Evolutionary conservation across 2,329 filamentous ascomycete genomes (phyloP).

Genomic region (Penicillium aurantiogriseum): DNA sequence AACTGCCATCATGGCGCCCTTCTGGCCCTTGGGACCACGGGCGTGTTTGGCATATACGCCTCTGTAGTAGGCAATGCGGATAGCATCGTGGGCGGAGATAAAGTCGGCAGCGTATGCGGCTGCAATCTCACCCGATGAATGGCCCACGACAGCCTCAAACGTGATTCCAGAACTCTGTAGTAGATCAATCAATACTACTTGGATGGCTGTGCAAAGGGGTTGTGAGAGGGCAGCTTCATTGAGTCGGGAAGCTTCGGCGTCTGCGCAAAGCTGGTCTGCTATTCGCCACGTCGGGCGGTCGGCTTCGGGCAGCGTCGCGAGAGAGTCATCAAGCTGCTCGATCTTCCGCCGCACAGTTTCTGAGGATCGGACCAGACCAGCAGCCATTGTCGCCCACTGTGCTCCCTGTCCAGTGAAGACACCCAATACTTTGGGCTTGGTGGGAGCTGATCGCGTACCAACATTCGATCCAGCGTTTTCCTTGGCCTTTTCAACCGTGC

Average conservation of each 20-base stretch:
- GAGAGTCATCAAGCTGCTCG: constrained; percentile 9
- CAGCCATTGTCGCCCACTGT: constrained; percentile 25
- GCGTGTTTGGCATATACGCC: constrained; percentile 5
- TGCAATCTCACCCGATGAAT: constrained; percentile 25
- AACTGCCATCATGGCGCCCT: constrained; percentile 29
- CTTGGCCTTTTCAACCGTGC: too few relatives aligned
- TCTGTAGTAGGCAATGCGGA: constrained; percentile 17
- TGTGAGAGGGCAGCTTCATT: constrained; percentile 10
- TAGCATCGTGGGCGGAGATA: constrained; percentile 15
- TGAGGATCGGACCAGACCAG: constrained; percentile 11
- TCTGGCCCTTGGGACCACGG: background rate
- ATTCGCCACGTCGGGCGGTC: constrained; percentile 13
- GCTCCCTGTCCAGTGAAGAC: constrained; percentile 28
- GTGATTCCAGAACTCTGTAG: constrained; percentile 13
- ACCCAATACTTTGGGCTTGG: constrained; percentile 12
- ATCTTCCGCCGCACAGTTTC: constrained; percentile 10
- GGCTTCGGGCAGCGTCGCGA: constrained; percentile 3
- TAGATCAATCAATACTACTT: constrained; percentile 12
- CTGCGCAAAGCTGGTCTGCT: background rate
- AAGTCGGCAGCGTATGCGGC: constrained; percentile 21
- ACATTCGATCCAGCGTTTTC: too few relatives aligned
- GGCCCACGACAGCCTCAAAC: constrained; percentile 17
- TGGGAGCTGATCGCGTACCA: too few relatives aligned
- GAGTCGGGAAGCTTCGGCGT: constrained; percentile 1
- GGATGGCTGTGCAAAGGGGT: constrained; percentile 8